phyloP scores from a whole-genome alignment of 2,329 filamentous ascomycete genomes.

The Pezicula radicicola region DNA sequence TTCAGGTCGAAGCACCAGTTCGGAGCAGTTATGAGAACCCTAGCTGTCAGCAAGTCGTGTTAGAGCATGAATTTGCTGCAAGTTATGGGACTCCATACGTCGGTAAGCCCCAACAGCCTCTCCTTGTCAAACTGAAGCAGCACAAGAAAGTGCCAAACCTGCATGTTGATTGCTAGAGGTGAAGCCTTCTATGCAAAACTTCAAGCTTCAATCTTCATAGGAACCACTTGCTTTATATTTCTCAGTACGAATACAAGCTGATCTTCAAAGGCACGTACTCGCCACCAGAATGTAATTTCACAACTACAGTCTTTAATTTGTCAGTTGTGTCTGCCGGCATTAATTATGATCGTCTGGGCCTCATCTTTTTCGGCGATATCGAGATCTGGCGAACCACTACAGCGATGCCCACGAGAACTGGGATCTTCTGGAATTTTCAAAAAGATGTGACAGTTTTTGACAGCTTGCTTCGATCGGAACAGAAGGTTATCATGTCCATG shows the following conservation, averaged over 20 bases:
- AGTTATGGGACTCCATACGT: conserved; percentile 70
- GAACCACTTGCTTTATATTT: background rate
- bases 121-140: too few species aligned
- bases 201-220: background rate
- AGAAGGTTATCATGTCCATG: conserved; percentile 67
- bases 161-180: too few species aligned
- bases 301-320: conserved; percentile 47
- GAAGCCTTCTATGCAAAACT: too few species aligned
- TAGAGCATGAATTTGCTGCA: conserved; percentile 59
- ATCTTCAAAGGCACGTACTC: conserved; percentile 5
- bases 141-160: too few species aligned
- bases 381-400: conserved; percentile 65
- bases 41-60: conserved; percentile 14
- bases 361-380: conserved; percentile 59
- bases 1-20: conserved; percentile 19
- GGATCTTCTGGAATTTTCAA: conserved; percentile 51
- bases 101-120: conserved; percentile 37
- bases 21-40: conserved; percentile 14
- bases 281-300: conserved; percentile 25
- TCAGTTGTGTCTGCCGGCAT: conserved; percentile 56
- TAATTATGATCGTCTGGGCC: conserved; percentile 59
- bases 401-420: conserved; percentile 55
- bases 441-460: conserved; percentile 65
- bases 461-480: conserved; percentile 55
- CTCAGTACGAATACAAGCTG: background rate